phyloP scores from a whole-genome alignment of 2,329 filamentous ascomycete genomes.

The Talaromyces pinophilus region DNA sequence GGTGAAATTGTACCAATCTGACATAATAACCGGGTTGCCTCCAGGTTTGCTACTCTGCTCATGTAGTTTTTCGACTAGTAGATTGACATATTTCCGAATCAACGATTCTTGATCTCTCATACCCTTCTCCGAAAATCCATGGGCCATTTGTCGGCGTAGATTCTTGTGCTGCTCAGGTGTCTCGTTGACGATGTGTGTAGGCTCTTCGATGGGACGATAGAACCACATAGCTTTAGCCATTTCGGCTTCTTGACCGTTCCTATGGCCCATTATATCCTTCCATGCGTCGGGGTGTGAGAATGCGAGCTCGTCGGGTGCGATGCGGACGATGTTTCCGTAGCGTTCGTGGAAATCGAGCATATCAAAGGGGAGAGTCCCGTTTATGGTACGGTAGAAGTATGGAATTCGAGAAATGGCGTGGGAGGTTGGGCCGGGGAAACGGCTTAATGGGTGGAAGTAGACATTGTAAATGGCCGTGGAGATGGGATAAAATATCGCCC shows the following conservation, averaged over 20 bases:
- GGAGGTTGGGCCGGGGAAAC: constrained; percentile 29
- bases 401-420: constrained; percentile 24
- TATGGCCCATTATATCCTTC: constrained; percentile 34
- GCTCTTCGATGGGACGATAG: constrained; percentile 24
- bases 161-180: constrained; percentile 26
- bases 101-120: constrained; percentile 31
- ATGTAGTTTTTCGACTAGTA: constrained; percentile 29
- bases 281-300: constrained; percentile 31
- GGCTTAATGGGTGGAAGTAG: constrained; percentile 31
- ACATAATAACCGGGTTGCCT: constrained; percentile 31
- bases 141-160: constrained; percentile 32
- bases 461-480: constrained; percentile 27
- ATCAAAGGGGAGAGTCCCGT: constrained; percentile 28
- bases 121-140: constrained; percentile 36
- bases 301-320: constrained; percentile 32
- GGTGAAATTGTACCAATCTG: constrained; percentile 38
- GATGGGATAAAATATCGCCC: constrained; percentile 8
- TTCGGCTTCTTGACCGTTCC: constrained; percentile 22
- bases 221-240: constrained; percentile 26
- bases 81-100: constrained; percentile 28
- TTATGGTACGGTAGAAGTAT: constrained; percentile 22
- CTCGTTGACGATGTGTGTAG: constrained; percentile 25
- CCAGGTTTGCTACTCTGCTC: neutral
- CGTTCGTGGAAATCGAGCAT: constrained; percentile 30
- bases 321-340: constrained; percentile 35